Evolutionary conservation across 2,329 filamentous ascomycete genomes (phyloP).

Genomic region (Ophiostoma sp.): DNA sequence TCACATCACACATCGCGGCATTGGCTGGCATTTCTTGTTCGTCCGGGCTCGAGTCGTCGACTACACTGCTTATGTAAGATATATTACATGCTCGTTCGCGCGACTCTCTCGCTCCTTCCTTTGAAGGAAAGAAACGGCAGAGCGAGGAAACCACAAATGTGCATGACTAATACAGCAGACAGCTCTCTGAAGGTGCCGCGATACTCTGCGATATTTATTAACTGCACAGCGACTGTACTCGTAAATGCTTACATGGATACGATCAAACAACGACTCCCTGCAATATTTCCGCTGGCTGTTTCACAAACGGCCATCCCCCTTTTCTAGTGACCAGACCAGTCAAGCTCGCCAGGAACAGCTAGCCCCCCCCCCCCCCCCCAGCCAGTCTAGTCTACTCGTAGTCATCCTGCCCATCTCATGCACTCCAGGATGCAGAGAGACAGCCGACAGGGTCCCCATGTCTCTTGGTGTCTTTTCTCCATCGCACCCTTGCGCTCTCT

Average conservation of each 20-base stretch:
- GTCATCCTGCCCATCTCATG: background rate
- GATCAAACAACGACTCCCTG: background rate
- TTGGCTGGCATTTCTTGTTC: too few relatives aligned
- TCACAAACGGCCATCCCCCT: slow-evolving; percentile 11
- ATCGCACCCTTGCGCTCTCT: background rate
- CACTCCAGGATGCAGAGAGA: background rate
- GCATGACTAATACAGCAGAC: too few relatives aligned
- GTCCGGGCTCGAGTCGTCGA: too few relatives aligned
- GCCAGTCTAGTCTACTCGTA: background rate
- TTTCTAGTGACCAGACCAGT: slow-evolving; percentile 9
- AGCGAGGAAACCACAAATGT: too few relatives aligned
- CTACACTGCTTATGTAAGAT: too few relatives aligned
- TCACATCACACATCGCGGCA: too few relatives aligned
- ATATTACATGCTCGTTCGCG: too few relatives aligned
- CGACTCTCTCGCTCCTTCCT: too few relatives aligned
- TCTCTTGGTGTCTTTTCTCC: background rate
- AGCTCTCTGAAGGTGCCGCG: too few relatives aligned
- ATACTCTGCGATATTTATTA: too few relatives aligned
- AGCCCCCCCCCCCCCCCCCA: background rate
- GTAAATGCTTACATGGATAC: background rate
- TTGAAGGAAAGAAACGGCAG: too few relatives aligned
- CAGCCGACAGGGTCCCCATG: background rate
- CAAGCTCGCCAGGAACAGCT: slow-evolving; percentile 1
- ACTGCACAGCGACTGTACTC: too few relatives aligned
- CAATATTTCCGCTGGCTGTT: background rate